Evolutionary conservation across 2,329 filamentous ascomycete species (phyloP).

Genomic region (Epichloe uncinata): DNA sequence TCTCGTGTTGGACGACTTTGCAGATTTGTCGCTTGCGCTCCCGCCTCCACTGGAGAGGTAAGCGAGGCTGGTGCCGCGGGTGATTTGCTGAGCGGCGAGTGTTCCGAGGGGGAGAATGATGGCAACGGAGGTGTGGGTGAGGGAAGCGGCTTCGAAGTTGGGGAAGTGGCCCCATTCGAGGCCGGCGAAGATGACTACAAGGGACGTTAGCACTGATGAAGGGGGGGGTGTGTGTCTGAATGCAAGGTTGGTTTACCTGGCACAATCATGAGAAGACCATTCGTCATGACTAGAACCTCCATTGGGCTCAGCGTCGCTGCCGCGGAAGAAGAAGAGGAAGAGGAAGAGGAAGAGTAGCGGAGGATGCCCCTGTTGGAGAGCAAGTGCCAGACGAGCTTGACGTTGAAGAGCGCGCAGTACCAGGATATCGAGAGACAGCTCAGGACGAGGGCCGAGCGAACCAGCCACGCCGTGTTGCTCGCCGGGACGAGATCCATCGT

Average conservation of each 20-base stretch:
- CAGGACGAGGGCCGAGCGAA: conserved; percentile 24
- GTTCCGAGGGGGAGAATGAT: conserved; percentile 39
- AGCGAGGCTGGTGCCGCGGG: conserved; percentile 13
- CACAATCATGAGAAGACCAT: conserved; percentile 41
- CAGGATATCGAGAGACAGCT: conserved; percentile 32
- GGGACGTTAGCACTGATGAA: background rate
- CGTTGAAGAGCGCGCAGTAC: conserved; percentile 43
- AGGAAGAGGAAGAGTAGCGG: conserved; percentile 17
- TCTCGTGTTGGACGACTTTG: background rate
- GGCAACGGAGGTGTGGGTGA: conserved; percentile 35
- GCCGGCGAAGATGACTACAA: conserved; percentile 35
- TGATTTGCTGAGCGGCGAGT: conserved; percentile 35
- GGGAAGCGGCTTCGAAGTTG: conserved; percentile 36
- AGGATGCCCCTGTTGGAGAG: conserved; percentile 33
- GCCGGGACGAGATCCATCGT: conserved; percentile 15
- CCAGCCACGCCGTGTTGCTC: conserved; percentile 21
- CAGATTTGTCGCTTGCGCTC: background rate
- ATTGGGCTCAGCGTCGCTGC: conserved; percentile 28
- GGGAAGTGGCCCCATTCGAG: conserved; percentile 29
- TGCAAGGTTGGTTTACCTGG: conserved; percentile 28
- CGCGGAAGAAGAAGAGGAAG: conserved; percentile 13
- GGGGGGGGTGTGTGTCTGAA: background rate
- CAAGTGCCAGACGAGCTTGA: conserved; percentile 36
- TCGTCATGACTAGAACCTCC: conserved; percentile 42
- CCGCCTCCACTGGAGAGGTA: conserved; percentile 4